Evolutionary conservation across 768 basidiomycete species (phyloP), one percentile per base, ranked within the genome.

Genomic region (Grammothele lineata): DNA sequence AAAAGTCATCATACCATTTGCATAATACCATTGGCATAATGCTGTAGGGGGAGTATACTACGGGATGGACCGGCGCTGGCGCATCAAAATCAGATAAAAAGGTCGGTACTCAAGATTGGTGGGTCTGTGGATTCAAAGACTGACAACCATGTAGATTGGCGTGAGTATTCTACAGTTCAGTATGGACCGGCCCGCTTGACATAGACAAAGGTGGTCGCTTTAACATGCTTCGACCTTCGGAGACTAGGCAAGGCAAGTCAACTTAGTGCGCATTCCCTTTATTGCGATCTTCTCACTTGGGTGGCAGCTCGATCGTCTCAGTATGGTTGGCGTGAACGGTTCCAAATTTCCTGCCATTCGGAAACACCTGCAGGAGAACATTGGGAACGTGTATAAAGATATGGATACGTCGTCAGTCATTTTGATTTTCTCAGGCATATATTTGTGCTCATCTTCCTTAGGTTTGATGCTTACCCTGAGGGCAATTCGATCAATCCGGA

Each of bases 21-120:
- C n/a, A n/a, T n/a, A n/a, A n/a, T n/a, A n/a, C n/a, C n/a, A n/a
- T n/a, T 15, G 3, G 22, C n/a, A 24, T 23, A 32, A 18, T 47
- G 27, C 6, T 17, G 30, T 21, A 79, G 81, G 88, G 89, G 35
- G 90, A 94, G 71, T 95, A 95, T 64, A 95, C 92, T 52, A 95
- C 92, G 42, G 92, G 93, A 63, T 95, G 89, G 88, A 92, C 89
- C 9, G 83, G 81, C 11, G 80, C 86, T 30, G 92, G 92, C n/a
- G 90, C 88, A 35, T 94, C 92, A 14, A 90, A 84, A 61, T 94
- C 92, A 5, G 93, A 95, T 70, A 95, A 95, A 70, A 96, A 92
- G 77, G 90, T 87, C 47, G 45, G 70, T 47, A 45, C 40, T 40
- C 33, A 40, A 21, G n/a, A n/a, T n/a, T n/a, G n/a, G n/a, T n/a